Base-by-base conservation (phyloP, 805 yeast species). In the Kuraishia borneana region DNA sequence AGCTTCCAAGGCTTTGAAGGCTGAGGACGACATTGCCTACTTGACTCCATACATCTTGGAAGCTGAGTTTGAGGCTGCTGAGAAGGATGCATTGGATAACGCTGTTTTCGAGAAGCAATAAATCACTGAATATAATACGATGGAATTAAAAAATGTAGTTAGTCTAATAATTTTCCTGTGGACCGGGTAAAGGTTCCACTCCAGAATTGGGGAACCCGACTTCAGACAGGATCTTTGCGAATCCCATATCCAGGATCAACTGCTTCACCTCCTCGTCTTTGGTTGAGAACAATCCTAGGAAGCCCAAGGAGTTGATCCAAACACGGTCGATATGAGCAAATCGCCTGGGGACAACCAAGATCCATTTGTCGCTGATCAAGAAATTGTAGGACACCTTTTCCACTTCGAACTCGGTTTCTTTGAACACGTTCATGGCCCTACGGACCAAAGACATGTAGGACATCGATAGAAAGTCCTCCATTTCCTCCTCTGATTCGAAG, bases 61-160 rank as follows among this genome's bases (percentile, higher is more conserved):
- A 69, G 94, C 89, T 41, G 97, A 92, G 68, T 84, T 83, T 50
- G 96, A 84, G 61, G 80, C 77, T 33, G 68, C 71, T 43, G 98
- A 92, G 70, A 85, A 80, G 65, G 77, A 70, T 42, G 92, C 80
- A 54, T 76, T 92, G 54, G 95, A 92, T 70, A 81, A 83, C 70
- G 68, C 84, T 46, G 63, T 66, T 38, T 38, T 49, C 33, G 46
- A 44, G 36, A 48, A 50, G 42, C 46, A 44, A 33, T 30, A 27
- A 28, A 21, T 9, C 10, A 21, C 18, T 8, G 20, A 3, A 19
- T 30, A 33, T 18, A 18, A 27, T 14, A 27, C 18, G n/a, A 27
- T 6, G 7, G 14, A 9, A n/a, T 26, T 9, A 6, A 9, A 5
- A 18, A 14, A 17, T 28, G 18, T 17, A 28, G 16, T 8, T 14